Percentiles rank a stretch among this genome's conserved stretches.
Conservation (phyloP, 192 early-diverging fungal genomes). For the Phycomyces blakesleeanus region DNA sequence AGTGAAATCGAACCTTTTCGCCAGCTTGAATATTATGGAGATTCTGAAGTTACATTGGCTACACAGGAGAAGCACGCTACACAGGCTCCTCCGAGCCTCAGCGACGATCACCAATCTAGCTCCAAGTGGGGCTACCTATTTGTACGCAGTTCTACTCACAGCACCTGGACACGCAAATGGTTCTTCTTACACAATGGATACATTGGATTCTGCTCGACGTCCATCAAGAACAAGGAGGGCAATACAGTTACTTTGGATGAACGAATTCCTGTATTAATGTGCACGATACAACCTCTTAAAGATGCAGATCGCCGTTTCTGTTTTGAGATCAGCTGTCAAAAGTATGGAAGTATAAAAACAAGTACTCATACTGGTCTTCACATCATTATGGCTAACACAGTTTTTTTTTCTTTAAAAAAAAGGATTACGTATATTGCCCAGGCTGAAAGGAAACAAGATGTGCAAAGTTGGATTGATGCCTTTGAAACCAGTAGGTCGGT, state of each 20-base stretch:
- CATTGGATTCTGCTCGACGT: constrained; percentile 44
- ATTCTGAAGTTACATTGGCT: constrained; percentile 19
- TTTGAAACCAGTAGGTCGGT: constrained; percentile 40
- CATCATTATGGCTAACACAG: no score
- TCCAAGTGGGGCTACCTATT: background rate
- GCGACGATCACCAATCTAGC: constrained; percentile 5
- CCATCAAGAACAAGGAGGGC: constrained; percentile 32
- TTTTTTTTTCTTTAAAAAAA: no score
- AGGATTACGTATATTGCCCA: background rate
- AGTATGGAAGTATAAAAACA: constrained; percentile 34
- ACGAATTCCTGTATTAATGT: constrained; percentile 55
- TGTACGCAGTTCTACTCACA: constrained; percentile 33
- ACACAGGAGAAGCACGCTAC: constrained; percentile 15
- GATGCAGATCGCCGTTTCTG: constrained; percentile 65
- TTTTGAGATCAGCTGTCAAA: constrained; percentile 63
- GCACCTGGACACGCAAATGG: constrained; percentile 54
- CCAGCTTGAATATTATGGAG: constrained; percentile 22
- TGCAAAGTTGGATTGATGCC: constrained; percentile 59
- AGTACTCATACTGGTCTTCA: background rate
- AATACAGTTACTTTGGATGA: constrained; percentile 38
- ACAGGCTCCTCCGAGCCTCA: constrained; percentile 7
- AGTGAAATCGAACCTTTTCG: constrained; percentile 20
- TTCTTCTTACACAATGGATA: constrained; percentile 59
- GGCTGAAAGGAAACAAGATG: constrained; percentile 60
- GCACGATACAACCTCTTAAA: constrained; percentile 43